phyloP scores from a whole-genome alignment of 192 early-diverging fungal genomes.

The Dissophora globulifera region DNA sequence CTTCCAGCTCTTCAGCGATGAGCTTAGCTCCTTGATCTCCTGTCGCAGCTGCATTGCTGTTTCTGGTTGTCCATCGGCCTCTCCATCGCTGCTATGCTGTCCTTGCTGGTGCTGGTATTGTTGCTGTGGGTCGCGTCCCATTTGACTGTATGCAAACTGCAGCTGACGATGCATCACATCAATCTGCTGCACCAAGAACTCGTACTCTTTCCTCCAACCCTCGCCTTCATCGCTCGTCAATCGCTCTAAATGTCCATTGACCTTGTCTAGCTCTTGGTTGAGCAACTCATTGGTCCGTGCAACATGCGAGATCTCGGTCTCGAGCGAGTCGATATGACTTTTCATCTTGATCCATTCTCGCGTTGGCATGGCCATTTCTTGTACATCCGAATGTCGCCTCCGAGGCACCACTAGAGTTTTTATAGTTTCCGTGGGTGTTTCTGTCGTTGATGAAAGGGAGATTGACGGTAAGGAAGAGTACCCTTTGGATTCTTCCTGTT shows the following conservation, averaged over 20 bases:
- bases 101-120: slow-evolving; percentile 1
- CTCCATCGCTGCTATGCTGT: neutral
- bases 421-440: no score
- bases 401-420: no score
- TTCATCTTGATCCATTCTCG: slow-evolving; percentile 48
- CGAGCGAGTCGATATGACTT: slow-evolving; percentile 29
- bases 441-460: no score
- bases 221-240: slow-evolving; percentile 25
- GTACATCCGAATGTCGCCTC: no score
- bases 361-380: slow-evolving; percentile 26
- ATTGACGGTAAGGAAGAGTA: no score
- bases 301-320: slow-evolving; percentile 24
- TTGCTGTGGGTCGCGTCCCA: neutral
- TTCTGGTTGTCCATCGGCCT: neutral
- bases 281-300: slow-evolving; percentile 25
- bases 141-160: slow-evolving; percentile 20
- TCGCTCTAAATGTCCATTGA: slow-evolving; percentile 20
- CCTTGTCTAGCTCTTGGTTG: slow-evolving; percentile 45
- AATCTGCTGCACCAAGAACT: slow-evolving; percentile 47
- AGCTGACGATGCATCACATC: slow-evolving; percentile 50
- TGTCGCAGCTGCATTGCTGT: slow-evolving; percentile 27
- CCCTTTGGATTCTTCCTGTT: no score
- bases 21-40: slow-evolving; percentile 34
- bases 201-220: slow-evolving; percentile 33
- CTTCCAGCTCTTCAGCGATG: slow-evolving; percentile 36